phyloP scores from a whole-genome alignment of 805 yeast species.

The Saccharomycopsis sp. region DNA sequence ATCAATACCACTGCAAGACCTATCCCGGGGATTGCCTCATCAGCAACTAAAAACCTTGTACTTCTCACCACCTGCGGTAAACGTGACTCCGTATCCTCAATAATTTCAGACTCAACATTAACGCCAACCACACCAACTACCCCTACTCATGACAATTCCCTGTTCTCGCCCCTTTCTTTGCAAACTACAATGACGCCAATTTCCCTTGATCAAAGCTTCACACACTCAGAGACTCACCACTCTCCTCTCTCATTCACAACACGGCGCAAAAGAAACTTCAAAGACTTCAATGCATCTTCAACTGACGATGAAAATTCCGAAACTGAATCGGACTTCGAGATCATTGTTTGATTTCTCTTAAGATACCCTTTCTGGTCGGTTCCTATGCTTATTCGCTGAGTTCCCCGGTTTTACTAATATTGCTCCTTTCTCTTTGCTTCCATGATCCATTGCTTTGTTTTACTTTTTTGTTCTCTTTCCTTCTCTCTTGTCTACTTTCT shows the following conservation, averaged over 20 bases:
- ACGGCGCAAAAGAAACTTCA: constrained; percentile 7
- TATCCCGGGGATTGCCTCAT: not conserved
- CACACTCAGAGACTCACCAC: not conserved
- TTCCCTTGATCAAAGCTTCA: not conserved
- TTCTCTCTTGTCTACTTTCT: not conserved
- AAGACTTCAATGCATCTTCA: not conserved
- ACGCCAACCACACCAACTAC: not conserved
- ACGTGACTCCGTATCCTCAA: not conserved
- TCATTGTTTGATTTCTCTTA: not conserved
- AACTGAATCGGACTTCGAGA: constrained; percentile 5
- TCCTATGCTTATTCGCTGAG: no score
- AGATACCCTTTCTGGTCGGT: no score
- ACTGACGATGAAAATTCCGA: constrained; percentile 2
- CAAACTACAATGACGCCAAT: constrained; percentile 1
- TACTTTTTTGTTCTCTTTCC: not conserved
- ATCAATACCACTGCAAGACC: not conserved
- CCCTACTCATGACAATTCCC: not conserved
- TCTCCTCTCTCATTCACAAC: not conserved
- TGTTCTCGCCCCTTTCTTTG: not conserved
- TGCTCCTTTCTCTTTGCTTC: not conserved
- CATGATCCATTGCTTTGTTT: not conserved
- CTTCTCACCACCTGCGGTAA: not conserved
- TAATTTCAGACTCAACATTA: not conserved
- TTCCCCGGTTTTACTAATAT: not conserved
- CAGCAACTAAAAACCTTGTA: not conserved